phyloP scores from a whole-genome alignment of 352 stramenopile species.

The Globisporangium paroecandrum region DNA sequence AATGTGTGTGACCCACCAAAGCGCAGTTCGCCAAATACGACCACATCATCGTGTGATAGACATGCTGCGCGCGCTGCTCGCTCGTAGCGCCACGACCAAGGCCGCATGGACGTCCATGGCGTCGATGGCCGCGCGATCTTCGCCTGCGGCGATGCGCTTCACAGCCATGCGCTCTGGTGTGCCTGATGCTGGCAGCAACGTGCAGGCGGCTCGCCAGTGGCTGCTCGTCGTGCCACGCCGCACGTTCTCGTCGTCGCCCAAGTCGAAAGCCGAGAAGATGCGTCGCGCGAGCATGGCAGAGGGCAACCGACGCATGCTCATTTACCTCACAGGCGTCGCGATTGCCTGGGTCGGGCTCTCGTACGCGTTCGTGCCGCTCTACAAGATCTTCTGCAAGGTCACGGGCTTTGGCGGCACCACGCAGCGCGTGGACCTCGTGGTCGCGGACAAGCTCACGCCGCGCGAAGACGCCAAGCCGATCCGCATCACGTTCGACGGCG shows the following conservation, averaged over 20 bases:
- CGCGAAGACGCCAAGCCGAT: constrained; percentile 91
- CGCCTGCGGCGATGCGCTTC: not conserved
- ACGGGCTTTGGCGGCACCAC: constrained; percentile 97
- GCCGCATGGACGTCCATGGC: not conserved
- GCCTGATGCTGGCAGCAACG: constrained; percentile 1
- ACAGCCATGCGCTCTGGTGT: not conserved
- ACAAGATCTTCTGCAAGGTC: constrained; percentile 99
- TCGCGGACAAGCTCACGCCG: constrained; percentile 86
- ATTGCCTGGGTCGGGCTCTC: constrained; percentile 92
- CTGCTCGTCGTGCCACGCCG: constrained; percentile 21
- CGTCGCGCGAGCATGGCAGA: constrained; percentile 63
- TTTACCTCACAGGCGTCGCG: constrained; percentile 93
- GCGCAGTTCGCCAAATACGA: constrained; percentile 19
- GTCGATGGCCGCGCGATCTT: not conserved
- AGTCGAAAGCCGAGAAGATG: constrained; percentile 41
- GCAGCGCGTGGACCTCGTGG: constrained; percentile 70
- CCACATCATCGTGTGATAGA: constrained; percentile 4
- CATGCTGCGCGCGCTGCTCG: constrained; percentile 19
- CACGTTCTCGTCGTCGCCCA: constrained; percentile 42
- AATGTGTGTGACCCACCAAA: constrained; percentile 28
- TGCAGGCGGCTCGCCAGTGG: constrained; percentile 13
- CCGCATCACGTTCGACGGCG: constrained; percentile 95
- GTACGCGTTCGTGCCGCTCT: constrained; percentile 97
- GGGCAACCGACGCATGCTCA: constrained; percentile 88
- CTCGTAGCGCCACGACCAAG: not conserved